A percentile compares a stretch with the other conserved stretches of the same genome.
Conservation (phyloP, 2,329 filamentous ascomycete species). For the Colletotrichum lini region DNA sequence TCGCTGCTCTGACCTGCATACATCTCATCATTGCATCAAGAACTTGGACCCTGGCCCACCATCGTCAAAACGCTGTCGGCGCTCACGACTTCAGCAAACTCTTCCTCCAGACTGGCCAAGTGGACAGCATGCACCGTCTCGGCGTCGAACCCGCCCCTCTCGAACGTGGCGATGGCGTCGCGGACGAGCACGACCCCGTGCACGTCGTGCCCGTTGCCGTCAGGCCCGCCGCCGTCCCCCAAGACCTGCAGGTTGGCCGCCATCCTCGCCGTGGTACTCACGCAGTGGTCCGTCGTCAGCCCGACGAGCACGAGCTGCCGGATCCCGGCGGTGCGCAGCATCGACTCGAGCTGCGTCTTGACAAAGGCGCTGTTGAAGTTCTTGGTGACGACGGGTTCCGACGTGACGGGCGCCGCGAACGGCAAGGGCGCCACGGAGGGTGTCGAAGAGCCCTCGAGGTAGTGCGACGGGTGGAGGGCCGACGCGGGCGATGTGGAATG, state of each 20-base stretch:
- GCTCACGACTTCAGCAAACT: conserved; percentile 59
- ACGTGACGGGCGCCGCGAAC: conserved; percentile 47
- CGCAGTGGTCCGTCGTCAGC: conserved; percentile 64
- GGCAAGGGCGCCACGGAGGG: conserved; percentile 49
- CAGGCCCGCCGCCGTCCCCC: conserved; percentile 50
- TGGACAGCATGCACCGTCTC: conserved; percentile 61
- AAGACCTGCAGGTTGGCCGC: conserved; percentile 61
- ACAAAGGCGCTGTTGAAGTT: conserved; percentile 62
- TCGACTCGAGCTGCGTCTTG: conserved; percentile 57
- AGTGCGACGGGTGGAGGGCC: conserved; percentile 53
- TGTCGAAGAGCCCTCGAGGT: conserved; percentile 47
- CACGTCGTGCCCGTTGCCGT: conserved; percentile 48
- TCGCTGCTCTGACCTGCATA: too few species aligned
- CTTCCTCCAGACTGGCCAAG: conserved; percentile 59
- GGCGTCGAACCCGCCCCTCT: conserved; percentile 58
- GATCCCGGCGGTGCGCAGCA: conserved; percentile 52
- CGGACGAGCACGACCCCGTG: conserved; percentile 54
- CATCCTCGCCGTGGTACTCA: conserved; percentile 63
- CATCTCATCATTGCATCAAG: background rate
- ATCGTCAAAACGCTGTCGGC: conserved; percentile 53
- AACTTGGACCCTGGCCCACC: background rate
- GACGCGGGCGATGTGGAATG: conserved; percentile 53
- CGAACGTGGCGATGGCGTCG: conserved; percentile 63
- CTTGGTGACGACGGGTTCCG: conserved; percentile 59
- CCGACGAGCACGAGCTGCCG: conserved; percentile 58